Evolutionary conservation across 2,329 filamentous ascomycete species (phyloP).

Genomic region (Cercospora beticola): DNA sequence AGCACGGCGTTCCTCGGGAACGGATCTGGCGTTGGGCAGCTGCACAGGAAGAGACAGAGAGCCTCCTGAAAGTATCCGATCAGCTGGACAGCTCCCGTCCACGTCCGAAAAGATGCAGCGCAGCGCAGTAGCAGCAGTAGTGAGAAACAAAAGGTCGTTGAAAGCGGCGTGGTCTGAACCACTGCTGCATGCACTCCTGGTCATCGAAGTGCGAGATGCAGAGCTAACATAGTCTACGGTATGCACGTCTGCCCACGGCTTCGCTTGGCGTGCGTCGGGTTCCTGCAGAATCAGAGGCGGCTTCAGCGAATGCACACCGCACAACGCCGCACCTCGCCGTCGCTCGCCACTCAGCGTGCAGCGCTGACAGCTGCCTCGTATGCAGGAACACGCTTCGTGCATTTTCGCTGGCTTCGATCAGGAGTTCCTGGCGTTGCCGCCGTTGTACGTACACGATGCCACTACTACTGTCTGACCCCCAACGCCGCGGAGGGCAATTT

Average conservation of each 20-base stretch:
- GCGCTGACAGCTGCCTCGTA: conserved; percentile 1
- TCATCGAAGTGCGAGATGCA: conserved; percentile 6
- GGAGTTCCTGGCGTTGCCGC: neutral
- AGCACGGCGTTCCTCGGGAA: neutral
- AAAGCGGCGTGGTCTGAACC: conserved; percentile 2
- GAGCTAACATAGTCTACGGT: neutral
- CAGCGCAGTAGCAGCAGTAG: neutral
- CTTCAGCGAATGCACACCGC: conserved; percentile 3
- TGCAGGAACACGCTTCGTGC: conserved; percentile 2
- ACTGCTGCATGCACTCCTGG: conserved; percentile 15
- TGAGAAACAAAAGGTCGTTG: neutral
- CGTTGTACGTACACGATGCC: neutral
- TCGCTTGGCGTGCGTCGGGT: conserved; percentile 3
- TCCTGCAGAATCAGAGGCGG: conserved; percentile 3
- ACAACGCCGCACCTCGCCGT: neutral
- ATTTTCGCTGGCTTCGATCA: neutral
- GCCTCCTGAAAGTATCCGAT: neutral
- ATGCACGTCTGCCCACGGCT: neutral
- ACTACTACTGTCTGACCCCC: neutral
- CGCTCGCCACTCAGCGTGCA: neutral
- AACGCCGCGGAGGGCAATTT: neutral
- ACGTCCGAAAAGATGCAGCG: neutral
- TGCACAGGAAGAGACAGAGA: neutral
- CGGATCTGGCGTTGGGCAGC: neutral
- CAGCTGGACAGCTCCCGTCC: neutral